Percentiles rank a stretch among this genome's conserved stretches.
Evolutionary conservation across 306 rosid genomes (phyloP).

Genomic region (Quercus bicolor): DNA sequence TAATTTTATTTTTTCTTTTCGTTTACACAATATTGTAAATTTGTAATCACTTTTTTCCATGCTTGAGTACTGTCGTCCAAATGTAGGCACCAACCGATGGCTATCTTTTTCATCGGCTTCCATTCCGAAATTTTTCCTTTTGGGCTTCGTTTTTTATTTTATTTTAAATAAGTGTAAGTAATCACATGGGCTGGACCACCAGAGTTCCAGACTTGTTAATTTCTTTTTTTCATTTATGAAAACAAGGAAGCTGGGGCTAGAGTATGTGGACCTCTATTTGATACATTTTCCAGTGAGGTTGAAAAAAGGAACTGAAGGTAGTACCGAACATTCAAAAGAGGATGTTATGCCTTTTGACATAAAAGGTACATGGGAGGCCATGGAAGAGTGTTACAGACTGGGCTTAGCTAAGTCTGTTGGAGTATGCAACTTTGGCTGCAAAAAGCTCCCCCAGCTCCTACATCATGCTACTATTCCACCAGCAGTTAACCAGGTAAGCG

Average conservation of each 20-base stretch:
- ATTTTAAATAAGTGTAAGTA: too few relatives aligned
- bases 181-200: too few relatives aligned
- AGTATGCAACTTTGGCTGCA: constrained; percentile 37
- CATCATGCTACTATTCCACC: constrained; percentile 33
- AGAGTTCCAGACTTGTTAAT: too few relatives aligned
- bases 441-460: constrained; percentile 30
- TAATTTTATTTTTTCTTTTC: too few relatives aligned
- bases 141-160: too few relatives aligned
- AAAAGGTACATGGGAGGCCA: constrained; percentile 39
- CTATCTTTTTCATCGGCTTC: too few relatives aligned
- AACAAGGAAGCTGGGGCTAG: constrained; percentile 36
- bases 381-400: constrained; percentile 30
- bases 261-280: constrained; percentile 39
- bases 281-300: constrained; percentile 39
- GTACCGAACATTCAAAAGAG: neutral
- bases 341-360: constrained; percentile 38
- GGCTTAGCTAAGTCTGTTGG: constrained; percentile 43
- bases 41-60: too few relatives aligned
- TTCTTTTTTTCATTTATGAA: neutral
- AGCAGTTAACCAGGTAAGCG: constrained; percentile 37
- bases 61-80: too few relatives aligned
- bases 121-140: too few relatives aligned
- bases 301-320: constrained; percentile 9
- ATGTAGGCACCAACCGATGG: too few relatives aligned
- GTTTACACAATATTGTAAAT: too few relatives aligned